Conservation (phyloP, 2,329 filamentous ascomycete genomes). For the Phaeomoniella chlamydospora region DNA sequence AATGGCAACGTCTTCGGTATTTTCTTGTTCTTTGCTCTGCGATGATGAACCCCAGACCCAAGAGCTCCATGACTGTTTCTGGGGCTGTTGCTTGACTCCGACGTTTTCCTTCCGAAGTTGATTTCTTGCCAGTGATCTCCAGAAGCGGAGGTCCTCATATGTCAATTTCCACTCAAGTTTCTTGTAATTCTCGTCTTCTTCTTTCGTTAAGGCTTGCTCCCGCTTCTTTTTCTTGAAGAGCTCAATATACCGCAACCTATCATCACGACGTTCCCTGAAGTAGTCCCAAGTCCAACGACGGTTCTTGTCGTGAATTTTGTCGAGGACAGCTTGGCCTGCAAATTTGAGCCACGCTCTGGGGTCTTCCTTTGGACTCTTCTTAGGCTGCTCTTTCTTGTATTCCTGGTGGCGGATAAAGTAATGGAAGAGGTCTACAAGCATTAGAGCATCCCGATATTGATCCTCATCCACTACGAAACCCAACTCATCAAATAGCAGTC, state of each 20-base stretch:
- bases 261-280: slow-evolving; percentile 82
- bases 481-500: slow-evolving; percentile 88
- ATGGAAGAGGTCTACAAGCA: slow-evolving; percentile 97
- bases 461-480: slow-evolving; percentile 95
- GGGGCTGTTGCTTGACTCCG: slow-evolving; percentile 56
- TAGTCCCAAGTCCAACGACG: slow-evolving; percentile 91
- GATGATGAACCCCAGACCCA: slow-evolving; percentile 85
- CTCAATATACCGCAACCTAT: slow-evolving; percentile 76
- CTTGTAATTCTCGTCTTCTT: slow-evolving; percentile 60
- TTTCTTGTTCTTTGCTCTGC: slow-evolving; percentile 43
- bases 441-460: slow-evolving; percentile 90
- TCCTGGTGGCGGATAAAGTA: slow-evolving; percentile 97
- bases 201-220: slow-evolving; percentile 49
- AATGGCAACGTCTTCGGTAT: slow-evolving; percentile 56
- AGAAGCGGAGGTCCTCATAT: slow-evolving; percentile 95
- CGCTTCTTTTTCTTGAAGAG: slow-evolving; percentile 91
- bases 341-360: slow-evolving; percentile 86
- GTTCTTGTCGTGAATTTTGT: slow-evolving; percentile 91
- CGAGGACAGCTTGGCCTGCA: slow-evolving; percentile 74
- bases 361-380: slow-evolving; percentile 71
- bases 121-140: slow-evolving; percentile 85
- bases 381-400: slow-evolving; percentile 84
- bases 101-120: slow-evolving; percentile 92
- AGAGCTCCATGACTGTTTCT: slow-evolving; percentile 70
- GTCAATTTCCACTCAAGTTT: slow-evolving; percentile 72